phyloP scores from a whole-genome alignment of 164 flowering plant genomes.

The grape (Vitis vinifera) region ASM3070453v1 NC_081816.1:8163001-8163500 shows the following conservation, averaged over 20 bases:
- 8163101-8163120: not conserved
- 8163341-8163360: slow-evolving; percentile 23
- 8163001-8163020: slow-evolving; percentile 8
- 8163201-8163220: slow-evolving; percentile 23
- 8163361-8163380: slow-evolving; percentile 19
- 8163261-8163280: slow-evolving; percentile 21
- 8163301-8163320: slow-evolving; percentile 10
- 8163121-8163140: too few relatives aligned
- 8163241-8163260: slow-evolving; percentile 15
- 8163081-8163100: slow-evolving; percentile 12
- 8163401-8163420: too few relatives aligned
- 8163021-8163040: not conserved
- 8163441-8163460: not conserved
- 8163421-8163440: too few relatives aligned
- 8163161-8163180: slow-evolving; percentile 9
- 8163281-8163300: slow-evolving; percentile 16
- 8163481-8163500: not conserved
- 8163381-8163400: not conserved
- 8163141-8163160: slow-evolving; percentile 19
- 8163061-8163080: not conserved
- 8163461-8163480: not conserved
- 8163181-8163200: not conserved
- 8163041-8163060: not conserved
- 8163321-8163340: not conserved
- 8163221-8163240: slow-evolving; percentile 1